These are phyloP conservation scores for Ascochyta koolunga DNA, from an alignment of 2,329 filamentous ascomycete genomes.

Conservation along the genomic window DNA sequence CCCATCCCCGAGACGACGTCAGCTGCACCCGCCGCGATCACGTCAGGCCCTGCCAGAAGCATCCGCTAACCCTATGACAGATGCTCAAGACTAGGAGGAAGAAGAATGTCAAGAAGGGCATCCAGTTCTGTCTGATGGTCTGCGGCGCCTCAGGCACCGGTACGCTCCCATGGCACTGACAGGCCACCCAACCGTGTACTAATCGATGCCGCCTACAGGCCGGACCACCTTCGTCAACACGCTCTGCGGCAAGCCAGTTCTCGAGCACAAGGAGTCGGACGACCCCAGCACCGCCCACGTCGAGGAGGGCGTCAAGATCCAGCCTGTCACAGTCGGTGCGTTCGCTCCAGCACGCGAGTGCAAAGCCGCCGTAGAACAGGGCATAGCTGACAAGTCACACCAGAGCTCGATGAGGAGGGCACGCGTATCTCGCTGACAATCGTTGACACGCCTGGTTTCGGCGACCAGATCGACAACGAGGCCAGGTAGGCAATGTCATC, in stretches of 20 bases:
- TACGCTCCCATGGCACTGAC: constrained; percentile 55
- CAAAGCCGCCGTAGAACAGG: background rate
- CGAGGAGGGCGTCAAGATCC: constrained; percentile 98
- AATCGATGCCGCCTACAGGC: constrained; percentile 58
- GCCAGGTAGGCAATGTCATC: constrained; percentile 69
- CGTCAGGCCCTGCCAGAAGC: constrained; percentile 21
- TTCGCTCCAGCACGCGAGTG: background rate
- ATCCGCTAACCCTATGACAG: constrained; percentile 38
- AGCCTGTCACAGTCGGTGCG: constrained; percentile 95
- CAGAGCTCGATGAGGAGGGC: constrained; percentile 94
- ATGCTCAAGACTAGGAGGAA: constrained; percentile 89
- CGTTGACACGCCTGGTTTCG: constrained; percentile 97
- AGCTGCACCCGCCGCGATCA: constrained; percentile 18
- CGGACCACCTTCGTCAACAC: constrained; percentile 99
- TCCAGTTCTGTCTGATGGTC: constrained; percentile 99
- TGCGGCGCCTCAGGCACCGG: constrained; percentile 98
- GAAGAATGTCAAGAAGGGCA: constrained; percentile 99
- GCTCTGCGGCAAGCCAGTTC: constrained; percentile 91
- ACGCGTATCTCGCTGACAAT: constrained; percentile 98
- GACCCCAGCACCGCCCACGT: constrained; percentile 87
- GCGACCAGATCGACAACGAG: constrained; percentile 99
- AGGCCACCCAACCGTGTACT: background rate
- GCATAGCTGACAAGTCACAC: constrained; percentile 10
- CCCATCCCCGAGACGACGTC: constrained; percentile 30
- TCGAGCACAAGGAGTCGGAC: constrained; percentile 89